A percentile compares a stretch with the other conserved stretches of the same genome.
phyloP scores from a whole-genome alignment of 257 asterid species.

The Solanum okadae region DNA sequence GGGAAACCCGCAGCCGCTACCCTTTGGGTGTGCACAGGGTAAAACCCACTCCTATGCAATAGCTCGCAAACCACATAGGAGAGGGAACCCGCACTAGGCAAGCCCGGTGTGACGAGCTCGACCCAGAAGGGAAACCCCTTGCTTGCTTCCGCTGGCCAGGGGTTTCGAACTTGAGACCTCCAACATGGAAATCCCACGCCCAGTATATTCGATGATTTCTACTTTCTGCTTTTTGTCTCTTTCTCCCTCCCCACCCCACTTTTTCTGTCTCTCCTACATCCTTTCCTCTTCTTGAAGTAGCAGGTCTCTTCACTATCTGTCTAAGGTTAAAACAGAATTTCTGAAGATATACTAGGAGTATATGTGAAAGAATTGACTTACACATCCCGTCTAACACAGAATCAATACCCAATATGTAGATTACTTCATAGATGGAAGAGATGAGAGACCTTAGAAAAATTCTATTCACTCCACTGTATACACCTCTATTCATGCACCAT shows the following conservation, averaged over 20 bases:
- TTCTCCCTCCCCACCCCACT: not conserved
- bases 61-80: too few relatives aligned
- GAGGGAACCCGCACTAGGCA: too few relatives aligned
- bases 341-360: not conserved
- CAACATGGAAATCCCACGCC: too few relatives aligned
- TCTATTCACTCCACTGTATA: not conserved
- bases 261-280: not conserved
- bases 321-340: not conserved
- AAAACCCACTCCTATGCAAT: too few relatives aligned
- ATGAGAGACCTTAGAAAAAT: not conserved
- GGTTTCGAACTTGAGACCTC: too few relatives aligned
- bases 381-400: not conserved
- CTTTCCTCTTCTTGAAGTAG: not conserved
- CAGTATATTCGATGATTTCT: not conserved
- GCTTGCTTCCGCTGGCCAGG: too few relatives aligned
- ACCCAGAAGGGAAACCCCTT: too few relatives aligned
- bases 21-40: too few relatives aligned
- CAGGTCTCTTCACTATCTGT: not conserved
- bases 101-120: too few relatives aligned
- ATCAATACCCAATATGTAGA: not conserved
- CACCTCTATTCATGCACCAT: not conserved
- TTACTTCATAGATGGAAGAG: not conserved
- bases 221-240: not conserved
- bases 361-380: not conserved
- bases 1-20: too few relatives aligned